Evolutionary conservation across 2,329 filamentous ascomycete genomes (phyloP), one percentile per base, ranked within the genome.

Genomic region (Alternaria gansuensis): DNA sequence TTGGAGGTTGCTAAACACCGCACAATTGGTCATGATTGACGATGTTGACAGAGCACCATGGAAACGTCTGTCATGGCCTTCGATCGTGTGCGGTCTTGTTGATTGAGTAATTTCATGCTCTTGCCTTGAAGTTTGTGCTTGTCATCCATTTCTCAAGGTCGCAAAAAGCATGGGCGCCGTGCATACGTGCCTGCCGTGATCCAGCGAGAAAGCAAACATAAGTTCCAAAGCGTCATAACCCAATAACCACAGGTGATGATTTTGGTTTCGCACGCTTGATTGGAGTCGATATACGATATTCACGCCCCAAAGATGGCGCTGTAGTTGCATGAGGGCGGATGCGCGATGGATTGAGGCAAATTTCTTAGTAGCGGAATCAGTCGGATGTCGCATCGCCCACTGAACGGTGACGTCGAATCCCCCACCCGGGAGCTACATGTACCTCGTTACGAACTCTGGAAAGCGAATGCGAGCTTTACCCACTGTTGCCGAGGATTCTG

Each of bases 381-480:
- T 21, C 44, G 44, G 44, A 34, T 48, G 44, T 24, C 44, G 44
- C 44, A 26, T 31, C 9, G 36, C 31, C 44, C 31, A 26, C 23
- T 26, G 13, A 23, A 36, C 33, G 13, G 44, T 29, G 44, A 48
- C 31, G 44, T 36, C 31, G 31, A 48, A 23, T 21, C 2, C 21
- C 13, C 13, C n/a, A n/a, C 29, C 13, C 11, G 44, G 31, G 26
- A 24, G 9, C 44, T 43, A 21, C 28, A 40, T 24, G 23, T 54
- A 17, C 31, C 28, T 43, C 31, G 21, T 36, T 48, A 26, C 31
- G 31, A 36, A 17, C 21, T 26, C 44, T 29, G 41, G 17, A 64
- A 62, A 11, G 41, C 64, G 60, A 66, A 66, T 41, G 51, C 63
- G 65, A 67, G 51, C 33, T 56, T 36, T 50, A 49, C 44, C 21